Base-by-base conservation (phyloP, 164 flowering plant genomes). In the Tetrastigma voinierianum region DNA sequence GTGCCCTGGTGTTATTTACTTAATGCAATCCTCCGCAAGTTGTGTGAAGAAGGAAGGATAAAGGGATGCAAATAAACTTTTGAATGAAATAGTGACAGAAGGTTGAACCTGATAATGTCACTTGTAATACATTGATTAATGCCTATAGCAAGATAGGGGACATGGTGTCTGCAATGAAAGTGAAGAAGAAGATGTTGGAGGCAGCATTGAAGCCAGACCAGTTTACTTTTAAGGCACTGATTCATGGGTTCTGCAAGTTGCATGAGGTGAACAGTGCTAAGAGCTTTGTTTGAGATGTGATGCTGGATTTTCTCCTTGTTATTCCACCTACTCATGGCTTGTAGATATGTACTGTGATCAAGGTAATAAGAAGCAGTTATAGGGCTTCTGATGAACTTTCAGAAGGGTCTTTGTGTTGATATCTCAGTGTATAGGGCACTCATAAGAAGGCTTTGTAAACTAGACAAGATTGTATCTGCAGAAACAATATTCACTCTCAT, bases 41-140 rank as follows among this genome's bases (percentile, higher is more conserved):
- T 90, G 59, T 95, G 98, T 68, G 86, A 87, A 69, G 85, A 81
- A 46, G 89, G 98, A 15, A 82, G 82, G 57, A 82, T 90, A 63
- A n/a, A 82, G 74, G 77, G 93, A 82, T 62, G 97, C 92, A 15
- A 84, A 92, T 72, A 77, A 67, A 46, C 77, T 91, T 16, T 77
- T 95, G 81, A 81, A 70, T 74, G 94, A 92, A 75, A 92, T 92
- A 79, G 77, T 60, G 92, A 81, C 23, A 83, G 76, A 89, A 81
- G 61, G 66, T 95, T 51, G 83, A 89, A 74, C 91, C 96, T 47
- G 97, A 95, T 67, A 87, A 72, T 73, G 70, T 89, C 66, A 90
- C 98, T 3, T 90, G 97, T 72, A 95, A 95, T 76, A 95, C 98
- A 23, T 79, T 95, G 83, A 85, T 92, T 32, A 91, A 95, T 81